Conservation (phyloP, 208 protist species). For the Zelonia costaricensis region DNA sequence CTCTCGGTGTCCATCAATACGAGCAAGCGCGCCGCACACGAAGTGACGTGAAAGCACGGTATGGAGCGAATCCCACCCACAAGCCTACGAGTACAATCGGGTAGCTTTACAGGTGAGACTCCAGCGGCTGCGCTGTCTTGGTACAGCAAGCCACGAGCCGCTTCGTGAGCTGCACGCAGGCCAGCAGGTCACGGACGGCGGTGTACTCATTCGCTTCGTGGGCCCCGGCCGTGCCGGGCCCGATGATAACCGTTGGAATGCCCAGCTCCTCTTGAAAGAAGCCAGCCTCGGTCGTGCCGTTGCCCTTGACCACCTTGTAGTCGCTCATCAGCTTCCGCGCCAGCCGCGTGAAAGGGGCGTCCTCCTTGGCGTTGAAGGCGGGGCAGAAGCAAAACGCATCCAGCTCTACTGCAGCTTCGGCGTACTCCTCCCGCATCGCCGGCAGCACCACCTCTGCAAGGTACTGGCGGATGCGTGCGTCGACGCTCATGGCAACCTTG, state of each 20-base stretch:
- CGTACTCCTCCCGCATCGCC: slow-evolving; percentile 38
- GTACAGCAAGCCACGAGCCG: neutral
- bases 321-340: slow-evolving; percentile 16
- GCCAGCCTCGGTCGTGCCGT: slow-evolving; percentile 42
- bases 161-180: slow-evolving; percentile 8
- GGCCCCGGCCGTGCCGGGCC: slow-evolving; percentile 39
- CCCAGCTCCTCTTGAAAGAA: slow-evolving; percentile 46
- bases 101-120: slow-evolving; percentile 4
- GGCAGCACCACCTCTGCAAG: slow-evolving; percentile 28
- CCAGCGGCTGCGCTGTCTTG: slow-evolving; percentile 1
- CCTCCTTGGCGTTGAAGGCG: slow-evolving; percentile 31
- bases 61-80: too few species aligned
- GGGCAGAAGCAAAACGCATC: slow-evolving; percentile 20
- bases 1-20: too few species aligned
- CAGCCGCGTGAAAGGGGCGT: slow-evolving; percentile 36
- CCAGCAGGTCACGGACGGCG: slow-evolving; percentile 11
- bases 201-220: slow-evolving; percentile 58
- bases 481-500: slow-evolving; percentile 17
- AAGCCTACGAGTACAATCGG: too few species aligned
- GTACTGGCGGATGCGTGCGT: slow-evolving; percentile 33
- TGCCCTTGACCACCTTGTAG: slow-evolving; percentile 19
- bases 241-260: slow-evolving; percentile 53
- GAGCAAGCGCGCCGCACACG: too few species aligned
- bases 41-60: too few species aligned
- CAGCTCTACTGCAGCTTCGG: slow-evolving; percentile 18